Evolutionary conservation across 2,329 filamentous ascomycete genomes (phyloP).

Genomic region (Aplosporella prunicola): DNA sequence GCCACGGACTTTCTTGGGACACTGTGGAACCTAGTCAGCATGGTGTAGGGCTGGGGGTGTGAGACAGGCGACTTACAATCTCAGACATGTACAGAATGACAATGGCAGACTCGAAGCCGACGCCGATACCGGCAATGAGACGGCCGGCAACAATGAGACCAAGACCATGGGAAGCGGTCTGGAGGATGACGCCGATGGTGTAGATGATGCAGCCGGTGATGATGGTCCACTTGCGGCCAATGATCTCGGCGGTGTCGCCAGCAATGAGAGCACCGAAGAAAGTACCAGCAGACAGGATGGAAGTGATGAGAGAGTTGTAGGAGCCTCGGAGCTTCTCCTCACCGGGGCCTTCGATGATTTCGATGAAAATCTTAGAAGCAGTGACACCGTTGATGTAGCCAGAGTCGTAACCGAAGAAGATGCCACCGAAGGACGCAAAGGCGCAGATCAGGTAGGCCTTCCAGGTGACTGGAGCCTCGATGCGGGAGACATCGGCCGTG

Average conservation of each 20-base stretch:
- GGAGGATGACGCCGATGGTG: constrained; percentile 43
- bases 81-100: constrained; percentile 70
- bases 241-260: constrained; percentile 50
- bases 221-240: constrained; percentile 57
- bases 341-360: too few relatives aligned
- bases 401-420: constrained; percentile 73
- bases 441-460: constrained; percentile 38
- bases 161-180: constrained; percentile 52
- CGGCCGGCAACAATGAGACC: constrained; percentile 60
- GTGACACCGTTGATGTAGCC: constrained; percentile 62
- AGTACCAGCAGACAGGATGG: constrained; percentile 66
- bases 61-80: too few relatives aligned
- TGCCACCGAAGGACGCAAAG: constrained; percentile 44
- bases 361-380: constrained; percentile 19
- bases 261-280: constrained; percentile 61
- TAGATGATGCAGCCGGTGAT: constrained; percentile 56
- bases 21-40: too few relatives aligned
- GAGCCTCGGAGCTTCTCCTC: constrained; percentile 9
- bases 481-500: constrained; percentile 39
- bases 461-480: constrained; percentile 42
- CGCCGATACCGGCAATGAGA: constrained; percentile 64
- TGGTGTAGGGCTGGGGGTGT: too few relatives aligned
- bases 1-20: constrained; percentile 51
- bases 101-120: constrained; percentile 60
- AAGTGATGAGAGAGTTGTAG: constrained; percentile 56